Evolutionary conservation across 345 rosid species (phyloP), one percentile per base, ranked within the genome.

Genomic region (Raphanus sativus): DNA sequence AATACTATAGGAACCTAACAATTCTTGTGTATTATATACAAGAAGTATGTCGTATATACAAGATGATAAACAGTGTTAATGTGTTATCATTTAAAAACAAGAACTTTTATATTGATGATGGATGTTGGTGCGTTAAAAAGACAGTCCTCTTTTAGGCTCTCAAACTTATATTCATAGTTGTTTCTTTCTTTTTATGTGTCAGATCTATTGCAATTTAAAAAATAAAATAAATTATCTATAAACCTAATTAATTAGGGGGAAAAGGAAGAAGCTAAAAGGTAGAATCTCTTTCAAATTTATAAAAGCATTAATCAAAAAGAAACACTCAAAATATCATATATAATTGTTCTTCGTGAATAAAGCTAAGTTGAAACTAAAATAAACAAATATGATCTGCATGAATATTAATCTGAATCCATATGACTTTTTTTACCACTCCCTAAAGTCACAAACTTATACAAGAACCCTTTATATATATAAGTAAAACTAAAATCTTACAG

Each of bases 41-140:
- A 54, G 42, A 67, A 29, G 21, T 21, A 45, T 33, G 62, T 24
- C 30, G 62, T 58, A 24, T 58, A 52, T 24, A 40, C 17, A 67
- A 60, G 54, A 45, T 60, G 50, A 13, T n/a, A 60, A 60, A 24
- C 16, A 75, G 17, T 67, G 34, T 32, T 61, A 28, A 4, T 33
- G 17, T 67, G 34, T 32, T 61, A 28, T 13, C 45, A 34, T 34
- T 25, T 34, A 11, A 62, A 69, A 69, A 34, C 16, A 16, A 25
- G 13, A 62, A 50, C 55, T 69, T 75, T 34, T 10, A 62, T 62
- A 67, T 78, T 77, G 62, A 56, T 69, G 74, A 52, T 77, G 16
- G 28, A 70, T 42, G 73, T 71, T 72, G 52, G 71, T 79, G 78
- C 82, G 71, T 68, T 62, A n/a, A 29, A 74, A 79, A 74, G 82